Conservation (phyloP, 306 rosid genomes). For the Prunus davidiana region DNA sequence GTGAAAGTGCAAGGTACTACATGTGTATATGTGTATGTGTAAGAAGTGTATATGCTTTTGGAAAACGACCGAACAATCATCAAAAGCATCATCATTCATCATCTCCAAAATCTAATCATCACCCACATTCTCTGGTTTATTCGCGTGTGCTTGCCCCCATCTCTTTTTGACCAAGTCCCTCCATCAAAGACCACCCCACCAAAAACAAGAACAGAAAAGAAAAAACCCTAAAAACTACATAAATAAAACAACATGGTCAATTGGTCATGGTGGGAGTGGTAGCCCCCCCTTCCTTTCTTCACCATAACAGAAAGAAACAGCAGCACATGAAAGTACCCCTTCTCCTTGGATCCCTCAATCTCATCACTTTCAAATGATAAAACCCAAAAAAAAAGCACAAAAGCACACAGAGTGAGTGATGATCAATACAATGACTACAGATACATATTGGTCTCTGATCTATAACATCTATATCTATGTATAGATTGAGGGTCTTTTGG, state of each 20-base stretch:
- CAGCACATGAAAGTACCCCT: constrained; percentile 51
- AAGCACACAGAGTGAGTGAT: constrained; percentile 9
- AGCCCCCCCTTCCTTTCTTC: constrained; percentile 26
- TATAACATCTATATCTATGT: not conserved
- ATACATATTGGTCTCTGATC: constrained; percentile 12
- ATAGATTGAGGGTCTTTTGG: constrained; percentile 34
- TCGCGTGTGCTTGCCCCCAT: constrained; percentile 36
- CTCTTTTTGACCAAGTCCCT: constrained; percentile 58
- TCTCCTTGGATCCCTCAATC: constrained; percentile 76
- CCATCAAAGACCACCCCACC: constrained; percentile 25
- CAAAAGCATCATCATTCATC: constrained; percentile 45
- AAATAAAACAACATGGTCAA: not conserved
- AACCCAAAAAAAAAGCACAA: constrained; percentile 35
- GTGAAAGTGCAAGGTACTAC: not conserved
- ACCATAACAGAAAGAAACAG: constrained; percentile 33
- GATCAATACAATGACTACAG: constrained; percentile 12
- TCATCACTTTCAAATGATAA: constrained; percentile 76
- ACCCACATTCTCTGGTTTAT: constrained; percentile 28
- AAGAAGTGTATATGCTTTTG: constrained; percentile 18
- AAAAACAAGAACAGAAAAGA: not conserved
- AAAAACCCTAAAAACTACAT: not conserved
- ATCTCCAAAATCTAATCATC: constrained; percentile 20
- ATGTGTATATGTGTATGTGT: not conserved
- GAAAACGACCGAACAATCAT: constrained; percentile 68
- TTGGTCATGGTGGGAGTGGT: constrained; percentile 34